Evolutionary conservation across 2,329 filamentous ascomycete genomes (phyloP), one percentile per base, ranked within the genome.

Genomic region (Fusarium pseudograminearum): DNA sequence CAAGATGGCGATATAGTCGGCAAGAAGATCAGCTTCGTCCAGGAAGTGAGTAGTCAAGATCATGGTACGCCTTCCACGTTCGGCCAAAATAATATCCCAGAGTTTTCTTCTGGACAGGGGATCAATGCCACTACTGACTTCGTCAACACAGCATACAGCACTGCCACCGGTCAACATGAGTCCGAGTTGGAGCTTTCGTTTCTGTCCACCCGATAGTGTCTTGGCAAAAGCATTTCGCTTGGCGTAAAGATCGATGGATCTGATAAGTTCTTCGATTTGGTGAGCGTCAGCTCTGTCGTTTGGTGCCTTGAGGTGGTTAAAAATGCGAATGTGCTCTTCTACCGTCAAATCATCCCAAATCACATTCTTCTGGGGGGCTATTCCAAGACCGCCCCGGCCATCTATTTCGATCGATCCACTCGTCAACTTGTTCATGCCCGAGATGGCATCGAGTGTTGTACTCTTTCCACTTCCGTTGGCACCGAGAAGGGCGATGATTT

Each of bases 151-250:
- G 80, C 94, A 97, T 1, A 98, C 90, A 26, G 89, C 89, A 66
- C 92, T 95, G 14, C 93, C 94, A 65, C 95, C 94, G 5, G 93
- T 97, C 72, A 98, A 89, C 93, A 97, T 97, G 89, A 97, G 95
- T 7, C 93, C 94, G 4, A 98, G 84, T 78, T 98, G 94, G 11
- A 97, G 84, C 78, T 98, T 98, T 54, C 94, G 86, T 81, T 97
- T 97, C 78, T 98, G 94, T 1, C 94, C 94, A 11, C 94, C 94
- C 4, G 93, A 97, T 1, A 98, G 83, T 1, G 93, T 97, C 75
- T 89, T 90, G 1, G 93, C 88, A 64, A 85, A 83, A 0, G 94
- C 91, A 36, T 88, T 87, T 41, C 89, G 82, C 80, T 98, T 98
- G 54, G 88, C 85, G 24, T 86, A 86, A 3, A 98, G 85, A 76